phyloP scores from a whole-genome alignment of 106 monocot species.

The Xerophyta viscosa region DNA sequence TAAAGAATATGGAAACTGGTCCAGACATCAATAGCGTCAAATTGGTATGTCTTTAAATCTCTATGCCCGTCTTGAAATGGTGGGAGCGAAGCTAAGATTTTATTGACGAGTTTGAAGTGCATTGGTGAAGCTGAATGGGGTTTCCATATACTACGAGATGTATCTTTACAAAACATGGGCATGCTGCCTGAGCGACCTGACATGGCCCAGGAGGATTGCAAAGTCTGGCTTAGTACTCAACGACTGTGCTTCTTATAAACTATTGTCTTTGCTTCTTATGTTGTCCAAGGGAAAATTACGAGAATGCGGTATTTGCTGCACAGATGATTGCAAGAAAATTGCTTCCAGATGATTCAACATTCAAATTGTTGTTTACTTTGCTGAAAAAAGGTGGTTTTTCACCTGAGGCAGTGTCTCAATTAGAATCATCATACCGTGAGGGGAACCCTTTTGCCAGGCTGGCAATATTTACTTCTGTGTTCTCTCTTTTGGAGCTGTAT shows the following conservation, averaged over 20 bases:
- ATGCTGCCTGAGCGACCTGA: conserved; percentile 47
- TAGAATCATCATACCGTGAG: conserved; percentile 46
- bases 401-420: conserved; percentile 37
- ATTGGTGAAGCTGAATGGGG: conserved; percentile 41
- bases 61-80: conserved; percentile 70
- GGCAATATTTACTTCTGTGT: conserved; percentile 41
- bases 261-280: conserved; percentile 53
- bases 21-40: conserved; percentile 68
- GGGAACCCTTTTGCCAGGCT: conserved; percentile 48
- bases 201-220: conserved; percentile 44
- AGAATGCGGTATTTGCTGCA: conserved; percentile 47
- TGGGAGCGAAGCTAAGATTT: conserved; percentile 43
- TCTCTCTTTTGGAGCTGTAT: conserved; percentile 51
- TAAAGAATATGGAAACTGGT: conserved; percentile 44
- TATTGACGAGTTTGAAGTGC: conserved; percentile 41
- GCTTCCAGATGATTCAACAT: conserved; percentile 41
- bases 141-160: conserved; percentile 69
- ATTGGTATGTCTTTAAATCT: conserved; percentile 73
- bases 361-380: conserved; percentile 46
- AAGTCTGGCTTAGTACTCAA: conserved; percentile 39
- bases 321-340: conserved; percentile 46
- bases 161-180: conserved; percentile 85
- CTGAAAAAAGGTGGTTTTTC: conserved; percentile 52
- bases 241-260: conserved; percentile 60
- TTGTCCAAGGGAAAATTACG: conserved; percentile 37